Evolutionary conservation across 768 basidiomycete species (phyloP), one percentile per base, ranked within the genome.

Genomic region (Mycena sanguinolenta): DNA sequence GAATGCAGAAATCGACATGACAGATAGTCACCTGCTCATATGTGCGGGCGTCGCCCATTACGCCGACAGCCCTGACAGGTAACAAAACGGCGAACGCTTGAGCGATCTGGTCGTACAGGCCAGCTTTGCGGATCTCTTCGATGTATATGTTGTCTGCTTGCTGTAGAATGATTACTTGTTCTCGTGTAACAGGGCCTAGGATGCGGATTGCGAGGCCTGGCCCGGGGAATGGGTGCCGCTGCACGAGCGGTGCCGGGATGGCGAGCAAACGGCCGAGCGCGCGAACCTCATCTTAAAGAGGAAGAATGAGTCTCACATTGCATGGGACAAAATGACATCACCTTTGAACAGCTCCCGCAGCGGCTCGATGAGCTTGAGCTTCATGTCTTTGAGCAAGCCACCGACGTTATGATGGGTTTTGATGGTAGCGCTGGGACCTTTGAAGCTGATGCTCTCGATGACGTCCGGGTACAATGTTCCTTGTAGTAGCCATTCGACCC

Each of bases 401-500:
- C 98, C 98, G 73, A 99, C 98, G 74, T 99, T 99, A 81, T 99
- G 98, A 80, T 99, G 98, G 3, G 98, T 99, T 87, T 99, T 99
- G 87, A 99, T 99, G 13, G 97, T 99, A 44, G 98, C 98, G 73
- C 94, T 95, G 0, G 98, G 98, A 3, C 98, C 98, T 83, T 98
- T 99, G 89, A 99, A 99, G 82, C 94, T 95, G 83, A 99, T 98
- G 78, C 94, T 95, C 85, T 99, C 98, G 78, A 99, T 99, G 67
- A 99, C 98, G 78, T 99, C 98, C 2, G 98, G 98, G 81, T 99
- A 99, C 17, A 99, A 88, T 0, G 98, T 99, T 5, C 98, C 98
- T 82, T 99, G 98, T 14, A 99, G 83, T 55, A 99, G 81, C 96
- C 97, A 99, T 79, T 99, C 98, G 38, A 99, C 95, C 76, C 91